Percentiles rank a stretch among this genome's conserved stretches.
These are phyloP conservation scores for Antarctomyces pellizariae DNA, from an alignment of 495 filamentous ascomycete genomes.

Conservation along the genomic window DNA sequence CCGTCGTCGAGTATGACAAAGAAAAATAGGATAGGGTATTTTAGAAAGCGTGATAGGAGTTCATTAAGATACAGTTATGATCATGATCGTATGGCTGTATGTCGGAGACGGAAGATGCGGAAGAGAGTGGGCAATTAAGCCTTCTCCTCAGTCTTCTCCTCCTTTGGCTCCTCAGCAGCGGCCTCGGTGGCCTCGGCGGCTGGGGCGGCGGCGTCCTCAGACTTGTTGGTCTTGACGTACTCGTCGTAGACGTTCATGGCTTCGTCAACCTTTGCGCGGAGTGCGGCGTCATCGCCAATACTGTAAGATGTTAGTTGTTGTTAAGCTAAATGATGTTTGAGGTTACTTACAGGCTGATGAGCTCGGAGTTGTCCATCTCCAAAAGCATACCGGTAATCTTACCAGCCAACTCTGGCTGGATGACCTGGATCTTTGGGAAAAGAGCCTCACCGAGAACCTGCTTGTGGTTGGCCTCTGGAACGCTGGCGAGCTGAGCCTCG, in stretches of 20 bases:
- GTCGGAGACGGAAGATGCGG: no score
- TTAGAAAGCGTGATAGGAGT: no score
- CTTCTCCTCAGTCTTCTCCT: constrained; percentile 34
- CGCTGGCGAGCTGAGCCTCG: constrained; percentile 22
- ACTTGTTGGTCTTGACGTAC: constrained; percentile 70
- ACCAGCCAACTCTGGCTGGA: constrained; percentile 85
- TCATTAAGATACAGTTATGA: no score
- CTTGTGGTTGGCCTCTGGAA: constrained; percentile 51
- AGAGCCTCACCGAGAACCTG: constrained; percentile 92
- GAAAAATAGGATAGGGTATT: no score
- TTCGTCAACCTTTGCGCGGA: constrained; percentile 88
- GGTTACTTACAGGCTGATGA: constrained; percentile 81
- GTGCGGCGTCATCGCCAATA: constrained; percentile 69
- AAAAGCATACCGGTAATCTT: constrained; percentile 99
- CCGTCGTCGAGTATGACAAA: no score
- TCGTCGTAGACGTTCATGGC: constrained; percentile 93
- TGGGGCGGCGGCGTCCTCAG: constrained; percentile 18
- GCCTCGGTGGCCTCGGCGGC: constrained; percentile 13
- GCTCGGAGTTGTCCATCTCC: constrained; percentile 93
- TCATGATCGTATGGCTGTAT: no score
- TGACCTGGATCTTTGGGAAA: constrained; percentile 87
- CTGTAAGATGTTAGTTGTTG: constrained; percentile 22
- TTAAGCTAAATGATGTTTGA: neutral
- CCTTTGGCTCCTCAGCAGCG: constrained; percentile 24
- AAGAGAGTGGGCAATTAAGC: constrained; percentile 18